Evolutionary conservation across 208 protist species (phyloP).

Genomic region (Trypanosoma caninum): DNA sequence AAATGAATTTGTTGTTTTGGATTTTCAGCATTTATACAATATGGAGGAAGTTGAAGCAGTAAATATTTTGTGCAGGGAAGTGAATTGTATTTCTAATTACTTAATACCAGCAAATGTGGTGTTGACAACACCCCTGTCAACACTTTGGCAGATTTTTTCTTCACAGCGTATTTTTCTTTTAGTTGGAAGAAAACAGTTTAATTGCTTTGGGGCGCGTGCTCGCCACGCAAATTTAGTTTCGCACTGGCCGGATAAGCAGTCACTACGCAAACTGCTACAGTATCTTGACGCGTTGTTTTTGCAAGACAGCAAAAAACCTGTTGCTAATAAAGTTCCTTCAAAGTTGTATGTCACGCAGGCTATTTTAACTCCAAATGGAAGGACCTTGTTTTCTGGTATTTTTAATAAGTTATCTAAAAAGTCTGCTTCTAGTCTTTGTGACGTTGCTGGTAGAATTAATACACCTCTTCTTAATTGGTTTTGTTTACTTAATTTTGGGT

Average conservation of each 20-base stretch:
- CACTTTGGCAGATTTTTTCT: conserved; percentile 20
- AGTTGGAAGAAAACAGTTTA: conserved; percentile 13
- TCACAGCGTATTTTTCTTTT: conserved; percentile 49
- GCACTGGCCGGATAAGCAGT: conserved; percentile 33
- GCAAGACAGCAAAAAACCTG: not conserved
- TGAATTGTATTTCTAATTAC: conserved; percentile 20
- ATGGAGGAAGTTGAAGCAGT: conserved; percentile 11
- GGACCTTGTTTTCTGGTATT: conserved; percentile 17
- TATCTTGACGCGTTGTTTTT: conserved; percentile 22
- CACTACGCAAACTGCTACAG: conserved; percentile 13
- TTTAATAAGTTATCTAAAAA: conserved; percentile 5
- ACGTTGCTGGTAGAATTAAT: conserved; percentile 33
- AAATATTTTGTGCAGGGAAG: conserved; percentile 23
- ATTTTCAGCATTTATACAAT: conserved; percentile 52
- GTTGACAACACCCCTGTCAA: conserved; percentile 29
- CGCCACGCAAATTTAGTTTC: conserved; percentile 28
- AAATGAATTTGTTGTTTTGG: conserved; percentile 43
- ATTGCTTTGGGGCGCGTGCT: conserved; percentile 16
- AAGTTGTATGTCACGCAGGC: conserved; percentile 47
- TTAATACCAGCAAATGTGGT: conserved; percentile 25
- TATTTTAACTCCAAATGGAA: conserved; percentile 26
- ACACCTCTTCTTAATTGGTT: conserved; percentile 31
- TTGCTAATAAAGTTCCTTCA: not conserved
- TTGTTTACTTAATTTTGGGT: conserved; percentile 25
- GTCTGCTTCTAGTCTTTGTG: conserved; percentile 7